Conservation (phyloP, 768 basidiomycete genomes). For the Boletellus sp. region DNA sequence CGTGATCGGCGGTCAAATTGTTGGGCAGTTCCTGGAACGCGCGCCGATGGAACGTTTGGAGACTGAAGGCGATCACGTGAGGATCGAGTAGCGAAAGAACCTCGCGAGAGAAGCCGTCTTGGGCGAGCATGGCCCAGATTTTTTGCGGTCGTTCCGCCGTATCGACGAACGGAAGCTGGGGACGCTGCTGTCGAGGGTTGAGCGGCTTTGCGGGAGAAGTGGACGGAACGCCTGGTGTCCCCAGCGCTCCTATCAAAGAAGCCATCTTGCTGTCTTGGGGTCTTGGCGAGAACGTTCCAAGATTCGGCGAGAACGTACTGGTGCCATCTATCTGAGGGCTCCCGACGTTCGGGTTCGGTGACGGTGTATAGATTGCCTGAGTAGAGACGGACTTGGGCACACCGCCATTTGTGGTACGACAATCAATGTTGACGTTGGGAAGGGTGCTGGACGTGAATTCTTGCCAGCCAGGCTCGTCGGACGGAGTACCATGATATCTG, state of each 20-base stretch:
- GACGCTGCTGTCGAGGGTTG: slow-evolving; percentile 21
- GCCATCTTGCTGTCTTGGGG: slow-evolving; percentile 42
- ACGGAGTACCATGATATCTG: slow-evolving; percentile 50
- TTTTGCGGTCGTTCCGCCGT: slow-evolving; percentile 26
- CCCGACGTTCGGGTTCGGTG: slow-evolving; percentile 40
- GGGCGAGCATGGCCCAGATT: slow-evolving; percentile 53
- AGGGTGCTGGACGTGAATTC: slow-evolving; percentile 52
- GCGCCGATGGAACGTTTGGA: slow-evolving; percentile 58
- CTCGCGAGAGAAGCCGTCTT: slow-evolving; percentile 66
- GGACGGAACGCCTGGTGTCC: slow-evolving; percentile 8
- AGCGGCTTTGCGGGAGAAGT: slow-evolving; percentile 27
- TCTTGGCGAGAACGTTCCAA: slow-evolving; percentile 51
- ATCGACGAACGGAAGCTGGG: slow-evolving; percentile 19
- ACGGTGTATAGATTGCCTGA: slow-evolving; percentile 50
- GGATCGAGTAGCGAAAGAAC: slow-evolving; percentile 63
- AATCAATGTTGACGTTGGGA: slow-evolving; percentile 35
- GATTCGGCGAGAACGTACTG: slow-evolving; percentile 38
- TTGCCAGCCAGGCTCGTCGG: slow-evolving; percentile 53
- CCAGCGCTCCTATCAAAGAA: slow-evolving; percentile 47
- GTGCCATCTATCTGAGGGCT: slow-evolving; percentile 15
- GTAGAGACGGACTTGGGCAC: slow-evolving; percentile 48
- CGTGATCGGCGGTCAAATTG: slow-evolving; percentile 46
- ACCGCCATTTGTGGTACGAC: slow-evolving; percentile 23
- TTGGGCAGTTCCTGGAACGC: slow-evolving; percentile 50
- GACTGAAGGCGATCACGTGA: slow-evolving; percentile 56